Evolutionary conservation across 371 early-diverging fungal species (phyloP).

Genomic region (Parasitella parasitica): DNA sequence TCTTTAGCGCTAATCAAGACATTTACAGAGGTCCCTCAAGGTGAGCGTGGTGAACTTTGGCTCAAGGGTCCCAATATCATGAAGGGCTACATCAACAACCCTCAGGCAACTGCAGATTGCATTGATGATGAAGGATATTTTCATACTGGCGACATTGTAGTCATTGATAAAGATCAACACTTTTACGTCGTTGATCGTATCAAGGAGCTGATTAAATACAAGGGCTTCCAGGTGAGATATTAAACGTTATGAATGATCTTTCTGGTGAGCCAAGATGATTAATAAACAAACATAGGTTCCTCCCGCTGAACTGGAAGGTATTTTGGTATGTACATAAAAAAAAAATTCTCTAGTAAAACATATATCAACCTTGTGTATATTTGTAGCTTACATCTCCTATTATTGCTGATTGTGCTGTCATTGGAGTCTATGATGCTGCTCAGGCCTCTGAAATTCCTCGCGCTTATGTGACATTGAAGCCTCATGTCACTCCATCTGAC

Average conservation of each 20-base stretch:
- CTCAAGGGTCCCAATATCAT: slow-evolving; percentile 83
- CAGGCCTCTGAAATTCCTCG: slow-evolving; percentile 70
- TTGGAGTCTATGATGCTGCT: slow-evolving; percentile 49
- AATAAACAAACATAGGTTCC: slow-evolving; percentile 2
- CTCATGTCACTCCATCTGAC: slow-evolving; percentile 11
- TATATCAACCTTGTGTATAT: background rate
- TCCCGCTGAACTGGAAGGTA: slow-evolving; percentile 21
- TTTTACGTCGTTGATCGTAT: slow-evolving; percentile 70
- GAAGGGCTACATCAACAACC: slow-evolving; percentile 70
- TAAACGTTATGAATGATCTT: no score
- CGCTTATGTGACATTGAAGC: slow-evolving; percentile 62
- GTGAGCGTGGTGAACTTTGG: slow-evolving; percentile 73
- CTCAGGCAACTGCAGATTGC: slow-evolving; percentile 64
- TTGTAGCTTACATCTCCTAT: background rate
- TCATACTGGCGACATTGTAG: slow-evolving; percentile 83
- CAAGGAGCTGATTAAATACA: slow-evolving; percentile 79
- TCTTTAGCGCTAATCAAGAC: no score
- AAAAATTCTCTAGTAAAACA: background rate
- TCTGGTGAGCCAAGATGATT: no score
- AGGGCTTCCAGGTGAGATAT: slow-evolving; percentile 61
- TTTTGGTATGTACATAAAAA: slow-evolving; percentile 35
- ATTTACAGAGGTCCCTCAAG: slow-evolving; percentile 49
- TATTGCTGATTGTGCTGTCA: slow-evolving; percentile 65
- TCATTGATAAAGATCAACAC: slow-evolving; percentile 55
- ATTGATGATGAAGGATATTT: slow-evolving; percentile 68